Percentiles rank a stretch among this genome's conserved stretches.
phyloP scores from a whole-genome alignment of 192 early-diverging fungal genomes.

The Backusella macrospora region DNA sequence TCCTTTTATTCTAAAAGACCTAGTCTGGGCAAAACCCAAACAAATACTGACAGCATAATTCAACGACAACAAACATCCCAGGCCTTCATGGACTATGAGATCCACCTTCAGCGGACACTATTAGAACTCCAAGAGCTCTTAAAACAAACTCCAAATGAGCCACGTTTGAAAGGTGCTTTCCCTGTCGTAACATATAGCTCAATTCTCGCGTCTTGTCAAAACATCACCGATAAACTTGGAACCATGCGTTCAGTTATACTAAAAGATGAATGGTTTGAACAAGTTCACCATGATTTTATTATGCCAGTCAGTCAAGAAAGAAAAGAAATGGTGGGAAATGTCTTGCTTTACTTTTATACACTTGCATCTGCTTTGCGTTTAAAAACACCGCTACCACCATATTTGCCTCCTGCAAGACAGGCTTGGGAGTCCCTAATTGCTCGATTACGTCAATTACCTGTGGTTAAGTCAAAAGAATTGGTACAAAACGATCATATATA shows the following conservation, averaged over 20 bases:
- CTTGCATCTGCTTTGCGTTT: constrained; percentile 80
- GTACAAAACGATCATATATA: constrained; percentile 61
- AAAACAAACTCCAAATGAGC: constrained; percentile 75
- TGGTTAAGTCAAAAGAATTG: constrained; percentile 46
- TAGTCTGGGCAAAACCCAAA: constrained; percentile 16
- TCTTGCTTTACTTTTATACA: constrained; percentile 77
- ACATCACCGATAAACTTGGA: constrained; percentile 75
- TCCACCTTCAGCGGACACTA: constrained; percentile 66
- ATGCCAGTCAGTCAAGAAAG: constrained; percentile 60
- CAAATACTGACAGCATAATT: constrained; percentile 6
- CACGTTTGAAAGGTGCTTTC: constrained; percentile 82
- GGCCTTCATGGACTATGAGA: constrained; percentile 73
- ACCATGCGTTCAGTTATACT: constrained; percentile 74
- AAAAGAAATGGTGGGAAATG: constrained; percentile 69
- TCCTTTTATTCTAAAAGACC: constrained; percentile 51
- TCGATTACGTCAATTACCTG: constrained; percentile 61
- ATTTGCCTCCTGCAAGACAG: constrained; percentile 71
- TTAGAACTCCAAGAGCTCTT: constrained; percentile 66
- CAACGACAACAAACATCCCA: constrained; percentile 42
- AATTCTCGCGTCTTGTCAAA: constrained; percentile 72
- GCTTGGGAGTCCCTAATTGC: constrained; percentile 64
- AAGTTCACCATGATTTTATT: constrained; percentile 63
- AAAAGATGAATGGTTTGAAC: constrained; percentile 55
- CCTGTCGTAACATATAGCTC: constrained; percentile 64
- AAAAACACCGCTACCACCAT: constrained; percentile 82